phyloP scores from a whole-genome alignment of 139 green algal genomes.

The Mesotaenium endlicherianum region DNA sequence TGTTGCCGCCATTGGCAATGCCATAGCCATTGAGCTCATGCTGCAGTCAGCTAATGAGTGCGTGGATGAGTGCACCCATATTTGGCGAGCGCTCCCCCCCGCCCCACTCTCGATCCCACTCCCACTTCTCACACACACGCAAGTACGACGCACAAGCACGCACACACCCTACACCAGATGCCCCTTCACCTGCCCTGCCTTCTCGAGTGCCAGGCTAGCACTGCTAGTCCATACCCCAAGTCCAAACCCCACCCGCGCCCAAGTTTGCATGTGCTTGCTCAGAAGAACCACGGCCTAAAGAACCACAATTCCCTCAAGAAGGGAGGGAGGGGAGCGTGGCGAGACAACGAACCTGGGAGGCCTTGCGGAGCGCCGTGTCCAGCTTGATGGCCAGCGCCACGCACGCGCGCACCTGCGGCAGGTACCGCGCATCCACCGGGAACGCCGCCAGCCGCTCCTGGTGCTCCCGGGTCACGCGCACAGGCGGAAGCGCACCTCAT shows the following conservation, averaged over 20 bases:
- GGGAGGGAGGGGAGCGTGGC: background rate
- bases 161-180: no score
- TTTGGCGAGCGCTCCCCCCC: no score
- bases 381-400: conserved; percentile 16
- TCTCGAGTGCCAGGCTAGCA: background rate
- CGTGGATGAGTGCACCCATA: no score
- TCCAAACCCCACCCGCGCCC: background rate
- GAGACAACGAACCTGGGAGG: conserved; percentile 13
- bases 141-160: no score
- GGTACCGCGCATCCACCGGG: background rate
- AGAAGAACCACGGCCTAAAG: background rate
- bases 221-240: background rate
- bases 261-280: background rate
- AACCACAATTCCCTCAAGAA: background rate
- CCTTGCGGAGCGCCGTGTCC: conserved; percentile 5
- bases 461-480: no score
- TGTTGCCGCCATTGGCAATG: background rate
- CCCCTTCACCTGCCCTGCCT: no score
- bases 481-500: no score
- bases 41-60: no score
- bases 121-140: no score
- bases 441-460: conserved; percentile 18
- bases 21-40: background rate
- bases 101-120: no score
- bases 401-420: conserved; percentile 4